Evolutionary conservation across 768 basidiomycete genomes (phyloP).

Genomic region (Russula emetica): DNA sequence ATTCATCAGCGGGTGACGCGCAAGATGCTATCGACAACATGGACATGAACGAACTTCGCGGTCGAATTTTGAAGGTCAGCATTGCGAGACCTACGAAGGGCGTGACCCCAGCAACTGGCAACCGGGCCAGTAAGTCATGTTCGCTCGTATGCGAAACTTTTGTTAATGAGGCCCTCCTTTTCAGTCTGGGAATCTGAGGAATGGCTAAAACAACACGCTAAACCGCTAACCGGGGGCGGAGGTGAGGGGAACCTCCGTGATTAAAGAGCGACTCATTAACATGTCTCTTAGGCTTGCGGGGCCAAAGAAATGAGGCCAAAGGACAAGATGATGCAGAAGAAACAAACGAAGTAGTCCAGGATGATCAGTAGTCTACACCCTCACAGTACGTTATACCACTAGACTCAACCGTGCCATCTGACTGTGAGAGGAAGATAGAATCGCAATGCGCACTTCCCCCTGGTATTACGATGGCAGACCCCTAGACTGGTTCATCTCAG

Average conservation of each 20-base stretch:
- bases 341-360: constrained; percentile 38
- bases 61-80: constrained; percentile 75
- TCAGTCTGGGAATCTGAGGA: constrained; percentile 96
- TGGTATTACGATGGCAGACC: constrained; percentile 40
- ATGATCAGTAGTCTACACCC: constrained; percentile 55
- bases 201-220: constrained; percentile 79
- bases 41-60: constrained; percentile 87
- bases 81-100: constrained; percentile 79
- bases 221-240: constrained; percentile 70
- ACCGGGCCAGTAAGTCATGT: constrained; percentile 64
- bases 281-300: constrained; percentile 43
- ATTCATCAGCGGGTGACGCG: constrained; percentile 72
- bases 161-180: constrained; percentile 1
- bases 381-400: constrained; percentile 8
- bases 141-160: constrained; percentile 5
- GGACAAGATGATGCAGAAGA: constrained; percentile 33
- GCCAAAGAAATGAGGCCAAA: constrained; percentile 35
- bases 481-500: constrained; percentile 45
- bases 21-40: constrained; percentile 99
- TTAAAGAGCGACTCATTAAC: constrained; percentile 2
- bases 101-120: constrained; percentile 54
- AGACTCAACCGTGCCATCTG: background rate
- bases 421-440: constrained; percentile 7
- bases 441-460: constrained; percentile 14
- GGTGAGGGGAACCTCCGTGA: constrained; percentile 40